Conservation (phyloP, 192 early-diverging fungal species). For the Gaertneriomyces sp. region DNA sequence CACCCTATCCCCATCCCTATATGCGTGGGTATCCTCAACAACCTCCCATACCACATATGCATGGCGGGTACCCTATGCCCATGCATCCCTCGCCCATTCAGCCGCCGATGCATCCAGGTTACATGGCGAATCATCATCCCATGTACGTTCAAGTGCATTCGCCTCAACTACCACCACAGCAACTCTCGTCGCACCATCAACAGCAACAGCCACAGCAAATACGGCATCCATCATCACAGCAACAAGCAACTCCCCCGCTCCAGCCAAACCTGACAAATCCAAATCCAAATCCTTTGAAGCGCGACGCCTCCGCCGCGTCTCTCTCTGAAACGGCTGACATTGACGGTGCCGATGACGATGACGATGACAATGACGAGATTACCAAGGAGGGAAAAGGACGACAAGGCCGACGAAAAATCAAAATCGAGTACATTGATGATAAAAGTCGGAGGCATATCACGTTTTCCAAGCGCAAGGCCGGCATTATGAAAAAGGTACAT, state of each 20-base stretch:
- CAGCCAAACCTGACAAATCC: background rate
- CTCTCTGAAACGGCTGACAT: background rate
- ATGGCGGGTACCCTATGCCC: too few relatives aligned
- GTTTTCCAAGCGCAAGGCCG: constrained; percentile 91
- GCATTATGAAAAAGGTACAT: constrained; percentile 94
- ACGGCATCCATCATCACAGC: background rate
- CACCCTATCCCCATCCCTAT: too few relatives aligned
- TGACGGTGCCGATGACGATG: constrained; percentile 6
- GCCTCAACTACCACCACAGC: background rate
- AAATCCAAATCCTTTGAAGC: background rate
- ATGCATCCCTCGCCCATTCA: background rate
- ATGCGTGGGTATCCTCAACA: too few relatives aligned
- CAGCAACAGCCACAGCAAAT: constrained; percentile 5
- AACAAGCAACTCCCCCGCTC: background rate
- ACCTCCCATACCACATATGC: too few relatives aligned
- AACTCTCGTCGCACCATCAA: constrained; percentile 4
- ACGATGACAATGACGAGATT: constrained; percentile 59
- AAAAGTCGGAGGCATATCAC: constrained; percentile 91
- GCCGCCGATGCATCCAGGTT: background rate
- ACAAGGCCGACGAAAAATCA: constrained; percentile 86
- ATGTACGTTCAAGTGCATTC: background rate
- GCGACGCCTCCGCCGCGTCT: constrained; percentile 8
- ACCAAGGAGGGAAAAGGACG: constrained; percentile 61
- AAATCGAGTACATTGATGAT: constrained; percentile 94
- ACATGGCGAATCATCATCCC: background rate